Evolutionary conservation across 176 grass and related monocot genomes (phyloP).

Genomic region (Rhynchospora breviuscula): DNA sequence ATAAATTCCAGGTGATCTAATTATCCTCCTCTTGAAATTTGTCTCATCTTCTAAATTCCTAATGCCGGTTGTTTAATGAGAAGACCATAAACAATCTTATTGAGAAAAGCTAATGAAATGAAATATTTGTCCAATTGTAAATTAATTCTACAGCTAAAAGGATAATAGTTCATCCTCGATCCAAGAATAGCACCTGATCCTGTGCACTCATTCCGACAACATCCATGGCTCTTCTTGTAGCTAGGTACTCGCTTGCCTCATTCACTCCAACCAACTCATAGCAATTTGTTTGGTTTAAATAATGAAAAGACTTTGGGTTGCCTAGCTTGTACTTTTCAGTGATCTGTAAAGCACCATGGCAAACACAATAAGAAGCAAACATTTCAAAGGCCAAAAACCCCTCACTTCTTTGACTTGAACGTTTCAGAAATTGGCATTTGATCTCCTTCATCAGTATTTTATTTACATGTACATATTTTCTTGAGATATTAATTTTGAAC

Average conservation of each 20-base stretch:
- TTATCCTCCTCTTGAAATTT: background rate
- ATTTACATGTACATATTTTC: background rate
- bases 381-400: background rate
- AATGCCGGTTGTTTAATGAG: background rate
- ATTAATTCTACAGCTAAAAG: constrained; percentile 1
- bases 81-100: background rate
- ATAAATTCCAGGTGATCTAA: background rate
- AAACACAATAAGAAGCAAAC: background rate
- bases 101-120: background rate
- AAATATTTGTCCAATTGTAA: background rate
- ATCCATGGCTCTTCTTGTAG: constrained; percentile 97
- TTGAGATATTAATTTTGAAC: background rate
- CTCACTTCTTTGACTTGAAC: background rate
- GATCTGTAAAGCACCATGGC: constrained; percentile 42
- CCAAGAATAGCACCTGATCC: constrained; percentile 67
- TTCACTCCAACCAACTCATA: constrained; percentile 93
- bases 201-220: constrained; percentile 90
- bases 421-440: background rate
- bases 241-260: constrained; percentile 90
- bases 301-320: constrained; percentile 75
- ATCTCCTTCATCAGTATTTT: background rate
- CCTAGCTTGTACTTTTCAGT: constrained; percentile 89
- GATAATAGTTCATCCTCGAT: background rate
- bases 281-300: constrained; percentile 98
- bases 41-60: background rate